These are phyloP conservation scores for Aspergillus uvarum DNA, from an alignment of 2,329 filamentous ascomycete species.

Conservation along the genomic window DNA sequence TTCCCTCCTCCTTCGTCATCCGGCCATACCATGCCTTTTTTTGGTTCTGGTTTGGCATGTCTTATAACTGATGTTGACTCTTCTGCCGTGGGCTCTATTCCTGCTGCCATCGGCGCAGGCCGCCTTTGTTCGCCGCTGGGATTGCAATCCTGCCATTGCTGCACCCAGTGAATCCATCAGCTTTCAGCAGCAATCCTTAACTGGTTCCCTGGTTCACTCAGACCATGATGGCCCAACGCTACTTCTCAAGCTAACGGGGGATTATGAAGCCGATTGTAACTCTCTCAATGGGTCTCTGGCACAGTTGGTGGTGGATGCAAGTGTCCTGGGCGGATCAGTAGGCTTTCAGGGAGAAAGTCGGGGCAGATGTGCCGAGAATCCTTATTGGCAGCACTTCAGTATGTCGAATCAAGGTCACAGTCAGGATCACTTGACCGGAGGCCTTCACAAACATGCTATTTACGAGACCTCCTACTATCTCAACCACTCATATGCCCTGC, in stretches of 20 bases:
- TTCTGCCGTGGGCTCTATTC: not conserved
- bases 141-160: not conserved
- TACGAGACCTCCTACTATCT: constrained; percentile 10
- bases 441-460: not conserved
- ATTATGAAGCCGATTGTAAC: not conserved
- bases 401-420: not conserved
- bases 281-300: not conserved
- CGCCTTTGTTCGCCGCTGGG: not conserved
- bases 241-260: not conserved
- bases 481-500: constrained; percentile 4
- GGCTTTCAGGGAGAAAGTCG: not conserved
- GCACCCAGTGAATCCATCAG: not conserved
- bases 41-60: not conserved
- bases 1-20: not conserved
- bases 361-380: not conserved
- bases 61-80: not conserved
- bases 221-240: not conserved
- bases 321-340: not conserved
- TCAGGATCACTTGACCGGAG: not conserved
- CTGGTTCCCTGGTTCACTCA: not conserved
- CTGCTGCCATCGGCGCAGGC: not conserved
- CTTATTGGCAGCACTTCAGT: not conserved
- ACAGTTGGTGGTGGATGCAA: not conserved
- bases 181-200: not conserved
- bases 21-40: not conserved